phyloP scores from a whole-genome alignment of 2,329 filamentous ascomycete species.

The Venturiaceae sp. region DNA sequence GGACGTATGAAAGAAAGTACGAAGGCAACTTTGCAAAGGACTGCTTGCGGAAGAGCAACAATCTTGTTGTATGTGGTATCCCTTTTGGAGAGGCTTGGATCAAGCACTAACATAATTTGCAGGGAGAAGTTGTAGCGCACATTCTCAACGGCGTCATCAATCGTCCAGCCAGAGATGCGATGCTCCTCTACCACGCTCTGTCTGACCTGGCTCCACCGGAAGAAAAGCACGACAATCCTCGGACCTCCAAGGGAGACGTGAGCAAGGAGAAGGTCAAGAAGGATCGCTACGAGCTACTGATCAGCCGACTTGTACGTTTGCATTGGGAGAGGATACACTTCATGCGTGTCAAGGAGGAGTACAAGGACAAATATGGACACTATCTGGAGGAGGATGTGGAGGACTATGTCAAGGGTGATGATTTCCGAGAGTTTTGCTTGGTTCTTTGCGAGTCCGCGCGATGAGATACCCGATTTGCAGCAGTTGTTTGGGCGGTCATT shows the following conservation, averaged over 20 bases:
- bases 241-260: conserved; percentile 15
- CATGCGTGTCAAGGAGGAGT: conserved; percentile 68
- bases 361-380: conserved; percentile 63
- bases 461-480: background rate
- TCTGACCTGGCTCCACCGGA: conserved; percentile 35
- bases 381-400: conserved; percentile 70
- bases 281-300: conserved; percentile 75
- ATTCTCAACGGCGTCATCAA: conserved; percentile 97
- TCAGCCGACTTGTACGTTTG: conserved; percentile 75
- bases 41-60: conserved; percentile 79
- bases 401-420: conserved; percentile 59
- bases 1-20: conserved; percentile 64
- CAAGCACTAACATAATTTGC: conserved; percentile 4
- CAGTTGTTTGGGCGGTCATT: background rate
- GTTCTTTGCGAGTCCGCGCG: conserved; percentile 38
- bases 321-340: conserved; percentile 89
- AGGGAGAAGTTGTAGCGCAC: conserved; percentile 92
- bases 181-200: conserved; percentile 85
- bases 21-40: conserved; percentile 77
- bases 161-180: conserved; percentile 81
- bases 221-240: conserved; percentile 4
- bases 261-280: conserved; percentile 16
- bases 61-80: conserved; percentile 67
- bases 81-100: background rate
- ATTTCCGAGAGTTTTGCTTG: conserved; percentile 69